phyloP scores from a whole-genome alignment of 441 rosid species.

The Bocquillonia castaneifolia region DNA sequence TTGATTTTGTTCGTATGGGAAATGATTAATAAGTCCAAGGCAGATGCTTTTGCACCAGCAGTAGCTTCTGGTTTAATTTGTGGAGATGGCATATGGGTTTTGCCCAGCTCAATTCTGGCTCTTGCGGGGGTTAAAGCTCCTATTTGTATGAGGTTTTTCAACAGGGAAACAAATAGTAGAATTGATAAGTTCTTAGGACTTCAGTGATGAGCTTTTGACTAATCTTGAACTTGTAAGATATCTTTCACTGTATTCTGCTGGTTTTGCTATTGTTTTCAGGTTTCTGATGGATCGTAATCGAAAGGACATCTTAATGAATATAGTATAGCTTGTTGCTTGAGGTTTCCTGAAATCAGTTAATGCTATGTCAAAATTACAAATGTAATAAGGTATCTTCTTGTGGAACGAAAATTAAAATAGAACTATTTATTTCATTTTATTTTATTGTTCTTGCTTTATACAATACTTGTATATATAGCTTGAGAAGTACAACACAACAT shows the following conservation, averaged over 20 bases:
- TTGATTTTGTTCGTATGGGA: conserved; percentile 18
- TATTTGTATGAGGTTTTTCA: conserved; percentile 16
- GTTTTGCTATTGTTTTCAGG: not conserved
- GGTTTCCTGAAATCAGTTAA: not conserved
- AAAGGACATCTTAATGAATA: not conserved
- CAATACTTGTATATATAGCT: too few relatives aligned
- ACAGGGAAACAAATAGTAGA: conserved; percentile 1
- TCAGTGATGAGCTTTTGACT: not conserved
- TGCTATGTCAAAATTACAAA: not conserved
- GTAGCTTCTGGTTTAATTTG: conserved; percentile 20
- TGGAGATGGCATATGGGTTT: conserved; percentile 19
- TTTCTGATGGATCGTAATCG: not conserved
- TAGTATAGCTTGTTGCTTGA: not conserved
- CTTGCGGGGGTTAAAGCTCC: conserved; percentile 18
- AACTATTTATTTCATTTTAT: too few relatives aligned
- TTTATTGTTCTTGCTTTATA: too few relatives aligned
- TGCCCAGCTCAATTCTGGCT: conserved; percentile 19
- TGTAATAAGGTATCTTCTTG: too few relatives aligned
- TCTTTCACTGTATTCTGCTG: not conserved
- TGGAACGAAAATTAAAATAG: too few relatives aligned
- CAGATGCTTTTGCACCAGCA: conserved; percentile 19
- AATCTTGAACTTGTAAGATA: not conserved
- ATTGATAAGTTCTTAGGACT: conserved; percentile 9
- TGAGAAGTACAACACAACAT: too few relatives aligned
- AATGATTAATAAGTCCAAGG: conserved; percentile 14